Base-by-base conservation (phyloP, 2,329 filamentous ascomycete species). In the Aspergillus luchuensis region DNA sequence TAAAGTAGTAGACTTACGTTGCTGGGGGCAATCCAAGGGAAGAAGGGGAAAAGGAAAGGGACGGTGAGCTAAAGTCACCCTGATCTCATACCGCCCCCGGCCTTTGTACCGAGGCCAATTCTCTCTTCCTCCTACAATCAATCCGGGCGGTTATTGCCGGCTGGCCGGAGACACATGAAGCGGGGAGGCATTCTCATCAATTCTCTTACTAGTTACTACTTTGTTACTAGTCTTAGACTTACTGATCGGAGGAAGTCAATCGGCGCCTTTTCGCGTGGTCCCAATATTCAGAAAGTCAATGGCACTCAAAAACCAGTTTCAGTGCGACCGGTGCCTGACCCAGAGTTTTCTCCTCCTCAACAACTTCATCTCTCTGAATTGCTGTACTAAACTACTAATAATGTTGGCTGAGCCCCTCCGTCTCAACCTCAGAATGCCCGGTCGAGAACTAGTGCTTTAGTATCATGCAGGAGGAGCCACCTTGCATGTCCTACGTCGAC, bases 101-200 rank as follows among this genome's bases (percentile, higher is more conserved):
- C 28, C 28, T 10, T 19, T 62, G 53, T 41, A 47, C 62, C 62
- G 62, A 64, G 62, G 62, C 62, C 53, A 45, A 21, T 52, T 51
- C 54, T 36, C 45, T 55, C 11, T 43, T 36, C 5, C 33, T 36
- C 33, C 33, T 36, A 36, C 10, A 13, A 36, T 13, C 11, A 36
- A 13, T 36, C 53, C 50, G 56, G 25, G 56, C 33, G 49, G 49
- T 25, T 57, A 56, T 58, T 47, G 43, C 57, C 57, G 57, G 50
- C 57, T 25, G 39, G 8, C 41, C 23, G 47, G 33, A 39, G 15
- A n/a, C 48, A 19, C 38, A 19, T 8, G 41, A 11, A n/a, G 17
- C 8, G n/a, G 19, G 11, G 8, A 19, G n/a, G 41, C 2, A 15
- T 45, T 21, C 41, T 13, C 33, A 36, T 36, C 33, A 13, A 0